Evolutionary conservation across 2,329 filamentous ascomycete genomes (phyloP).

Genomic region (Cladorrhinum sp.): DNA sequence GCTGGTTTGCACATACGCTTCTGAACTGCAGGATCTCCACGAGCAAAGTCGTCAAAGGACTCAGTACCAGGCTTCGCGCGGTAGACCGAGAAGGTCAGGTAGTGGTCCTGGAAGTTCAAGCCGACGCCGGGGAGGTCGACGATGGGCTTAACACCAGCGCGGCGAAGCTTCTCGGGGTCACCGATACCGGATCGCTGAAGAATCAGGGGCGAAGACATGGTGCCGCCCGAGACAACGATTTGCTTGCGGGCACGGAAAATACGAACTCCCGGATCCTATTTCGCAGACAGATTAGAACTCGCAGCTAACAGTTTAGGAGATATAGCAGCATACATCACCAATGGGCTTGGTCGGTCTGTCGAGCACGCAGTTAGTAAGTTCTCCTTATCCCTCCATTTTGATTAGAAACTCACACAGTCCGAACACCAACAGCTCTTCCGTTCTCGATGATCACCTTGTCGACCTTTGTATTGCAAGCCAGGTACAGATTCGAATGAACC

Average conservation of each 20-base stretch:
- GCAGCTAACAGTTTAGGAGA: too few species aligned
- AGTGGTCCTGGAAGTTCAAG: conserved; percentile 52
- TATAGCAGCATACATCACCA: conserved; percentile 4
- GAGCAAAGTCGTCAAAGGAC: conserved; percentile 76
- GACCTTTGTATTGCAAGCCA: conserved; percentile 73
- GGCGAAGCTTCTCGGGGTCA: conserved; percentile 68
- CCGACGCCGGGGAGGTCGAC: conserved; percentile 52
- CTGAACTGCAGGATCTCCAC: conserved; percentile 69
- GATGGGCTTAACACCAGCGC: conserved; percentile 45
- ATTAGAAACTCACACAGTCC: conserved; percentile 47
- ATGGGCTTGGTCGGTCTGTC: conserved; percentile 39
- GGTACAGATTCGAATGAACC: conserved; percentile 66
- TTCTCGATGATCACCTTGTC: conserved; percentile 74
- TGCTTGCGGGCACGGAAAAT: conserved; percentile 69
- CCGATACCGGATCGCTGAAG: conserved; percentile 72
- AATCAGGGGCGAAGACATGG: conserved; percentile 69
- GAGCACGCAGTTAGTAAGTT: neutral
- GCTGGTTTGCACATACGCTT: conserved; percentile 53
- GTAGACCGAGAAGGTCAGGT: conserved; percentile 64
- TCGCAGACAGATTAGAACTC: neutral
- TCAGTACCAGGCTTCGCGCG: conserved; percentile 73
- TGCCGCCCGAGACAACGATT: conserved; percentile 70
- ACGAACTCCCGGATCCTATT: conserved; percentile 36
- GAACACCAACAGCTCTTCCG: conserved; percentile 67
- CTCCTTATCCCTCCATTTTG: neutral